phyloP scores from a whole-genome alignment of 176 grass and related monocot species.

The Panicum miliaceum region DNA sequence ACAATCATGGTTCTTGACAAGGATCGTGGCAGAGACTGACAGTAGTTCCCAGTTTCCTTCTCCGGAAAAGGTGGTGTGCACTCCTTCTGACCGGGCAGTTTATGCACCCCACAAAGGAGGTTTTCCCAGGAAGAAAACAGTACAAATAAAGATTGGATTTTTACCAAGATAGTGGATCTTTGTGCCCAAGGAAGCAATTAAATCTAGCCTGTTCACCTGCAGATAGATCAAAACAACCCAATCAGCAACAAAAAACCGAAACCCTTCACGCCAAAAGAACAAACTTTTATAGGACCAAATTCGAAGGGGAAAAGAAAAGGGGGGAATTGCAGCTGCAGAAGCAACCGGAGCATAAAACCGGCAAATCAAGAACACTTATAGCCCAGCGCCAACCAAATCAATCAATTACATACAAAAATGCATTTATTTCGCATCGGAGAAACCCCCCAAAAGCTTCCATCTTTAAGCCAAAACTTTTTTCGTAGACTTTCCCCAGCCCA shows the following conservation, averaged over 20 bases:
- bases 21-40: background rate
- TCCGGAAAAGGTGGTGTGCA: background rate
- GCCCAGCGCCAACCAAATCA: constrained; percentile 21
- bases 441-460: background rate
- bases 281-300: background rate
- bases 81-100: background rate
- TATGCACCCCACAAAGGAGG: constrained; percentile 31
- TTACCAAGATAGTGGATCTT: constrained; percentile 27
- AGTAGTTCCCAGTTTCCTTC: constrained; percentile 8
- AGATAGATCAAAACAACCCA: constrained; percentile 26
- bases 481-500: background rate
- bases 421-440: background rate
- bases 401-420: constrained; percentile 26
- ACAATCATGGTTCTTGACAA: constrained; percentile 21
- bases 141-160: constrained; percentile 5
- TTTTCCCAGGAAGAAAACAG: constrained; percentile 11
- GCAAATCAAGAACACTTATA: constrained; percentile 1
- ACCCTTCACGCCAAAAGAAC: constrained; percentile 11
- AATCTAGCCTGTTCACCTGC: constrained; percentile 39
- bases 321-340: background rate
- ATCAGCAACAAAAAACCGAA: constrained; percentile 25
- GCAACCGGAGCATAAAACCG: background rate
- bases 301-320: background rate
- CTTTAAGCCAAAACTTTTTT: constrained; percentile 7
- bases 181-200: constrained; percentile 12